phyloP scores from a whole-genome alignment of 805 yeast genomes.

The Metschnikowia colocasiae region DNA sequence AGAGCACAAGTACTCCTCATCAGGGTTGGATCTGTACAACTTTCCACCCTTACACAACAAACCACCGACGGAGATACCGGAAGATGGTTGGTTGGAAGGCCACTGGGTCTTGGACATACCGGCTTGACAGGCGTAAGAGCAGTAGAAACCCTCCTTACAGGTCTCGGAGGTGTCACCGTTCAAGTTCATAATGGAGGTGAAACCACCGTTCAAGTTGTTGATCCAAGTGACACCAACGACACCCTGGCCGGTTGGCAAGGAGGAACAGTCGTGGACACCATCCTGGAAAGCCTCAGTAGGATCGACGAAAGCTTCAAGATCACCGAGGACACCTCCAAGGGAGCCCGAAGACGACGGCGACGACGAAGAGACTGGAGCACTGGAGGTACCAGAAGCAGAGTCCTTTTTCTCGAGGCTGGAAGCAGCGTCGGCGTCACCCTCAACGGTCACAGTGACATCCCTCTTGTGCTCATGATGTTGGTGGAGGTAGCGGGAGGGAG shows the following conservation, averaged over 20 bases:
- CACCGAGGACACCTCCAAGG: slow-evolving; percentile 12
- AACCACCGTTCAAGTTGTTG: slow-evolving; percentile 37
- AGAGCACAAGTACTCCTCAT: slow-evolving; percentile 54
- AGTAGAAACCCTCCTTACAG: slow-evolving; percentile 65
- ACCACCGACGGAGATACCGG: slow-evolving; percentile 73
- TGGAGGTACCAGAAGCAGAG: slow-evolving; percentile 5
- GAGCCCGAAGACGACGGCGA: slow-evolving; percentile 1
- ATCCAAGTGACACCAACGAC: slow-evolving; percentile 21
- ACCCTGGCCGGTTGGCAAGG: slow-evolving; percentile 23
- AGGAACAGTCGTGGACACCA: slow-evolving; percentile 21
- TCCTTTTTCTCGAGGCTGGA: slow-evolving; percentile 4
- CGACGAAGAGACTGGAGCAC: background rate
- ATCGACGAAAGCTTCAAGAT: slow-evolving; percentile 17
- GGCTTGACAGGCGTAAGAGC: slow-evolving; percentile 74
- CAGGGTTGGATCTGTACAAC: slow-evolving; percentile 57
- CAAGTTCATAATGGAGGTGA: slow-evolving; percentile 43
- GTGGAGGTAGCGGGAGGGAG: slow-evolving; percentile 26
- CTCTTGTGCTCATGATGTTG: slow-evolving; percentile 39
- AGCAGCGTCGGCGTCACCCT: slow-evolving; percentile 24
- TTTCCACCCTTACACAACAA: slow-evolving; percentile 58
- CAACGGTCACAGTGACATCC: slow-evolving; percentile 36
- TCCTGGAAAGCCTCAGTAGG: slow-evolving; percentile 18
- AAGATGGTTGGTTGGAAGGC: slow-evolving; percentile 64
- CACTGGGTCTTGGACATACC: slow-evolving; percentile 83
- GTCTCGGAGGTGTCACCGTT: slow-evolving; percentile 45